Evolutionary conservation across 169 alveolate species (phyloP).

Genomic region (Plasmodium inui): DNA sequence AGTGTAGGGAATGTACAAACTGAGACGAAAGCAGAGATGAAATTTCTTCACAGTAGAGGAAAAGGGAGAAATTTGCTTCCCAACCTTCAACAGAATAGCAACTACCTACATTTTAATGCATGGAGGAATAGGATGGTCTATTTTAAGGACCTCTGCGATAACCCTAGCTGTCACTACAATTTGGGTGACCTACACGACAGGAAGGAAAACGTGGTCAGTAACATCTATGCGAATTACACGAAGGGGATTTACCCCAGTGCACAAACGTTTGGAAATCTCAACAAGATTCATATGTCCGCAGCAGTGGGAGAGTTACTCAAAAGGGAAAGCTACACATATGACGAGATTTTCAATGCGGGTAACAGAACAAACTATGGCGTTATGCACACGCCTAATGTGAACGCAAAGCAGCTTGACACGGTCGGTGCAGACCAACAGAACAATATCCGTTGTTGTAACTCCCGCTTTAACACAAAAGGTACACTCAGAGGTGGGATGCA

Average conservation of each 20-base stretch:
- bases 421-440: neutral
- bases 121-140: neutral
- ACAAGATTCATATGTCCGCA: neutral
- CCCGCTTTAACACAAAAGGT: neutral
- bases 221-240: neutral
- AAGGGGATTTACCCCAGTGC: neutral
- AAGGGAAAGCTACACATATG: neutral
- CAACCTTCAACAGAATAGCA: neutral
- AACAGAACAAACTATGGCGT: neutral
- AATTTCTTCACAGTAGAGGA: neutral
- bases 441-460: neutral
- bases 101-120: neutral
- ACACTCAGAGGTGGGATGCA: neutral
- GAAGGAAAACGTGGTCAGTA: neutral
- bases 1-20: neutral
- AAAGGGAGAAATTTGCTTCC: neutral
- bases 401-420: neutral
- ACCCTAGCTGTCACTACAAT: neutral
- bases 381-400: neutral
- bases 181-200: neutral
- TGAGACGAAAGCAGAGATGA: neutral
- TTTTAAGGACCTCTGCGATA: neutral
- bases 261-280: neutral
- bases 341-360: neutral
- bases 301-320: neutral